A percentile compares a stretch with the other conserved stretches of the same genome.
These are phyloP conservation scores for Scedosporium dehoogii DNA, from an alignment of 2,329 filamentous ascomycete genomes.

Conservation along the genomic window DNA sequence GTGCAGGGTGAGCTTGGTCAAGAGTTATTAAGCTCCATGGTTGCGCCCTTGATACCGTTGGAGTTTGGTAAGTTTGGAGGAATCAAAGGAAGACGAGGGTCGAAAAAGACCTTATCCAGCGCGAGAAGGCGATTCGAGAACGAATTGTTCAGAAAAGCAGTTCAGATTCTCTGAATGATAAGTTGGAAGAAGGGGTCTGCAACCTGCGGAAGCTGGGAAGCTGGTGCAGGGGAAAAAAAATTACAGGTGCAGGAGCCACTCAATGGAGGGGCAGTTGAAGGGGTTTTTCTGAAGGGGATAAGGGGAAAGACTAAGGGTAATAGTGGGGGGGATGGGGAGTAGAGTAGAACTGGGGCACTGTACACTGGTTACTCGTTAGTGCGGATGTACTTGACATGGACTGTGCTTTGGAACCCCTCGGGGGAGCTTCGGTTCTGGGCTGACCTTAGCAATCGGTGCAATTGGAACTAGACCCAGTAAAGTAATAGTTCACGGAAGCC, in stretches of 20 bases:
- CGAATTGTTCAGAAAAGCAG: neutral
- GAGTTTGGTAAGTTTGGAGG: conserved; percentile 3
- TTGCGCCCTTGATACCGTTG: conserved; percentile 5
- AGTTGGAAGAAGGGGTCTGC: neutral
- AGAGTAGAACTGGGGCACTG: neutral
- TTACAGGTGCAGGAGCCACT: neutral
- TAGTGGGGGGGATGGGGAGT: neutral
- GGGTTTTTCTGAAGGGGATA: neutral
- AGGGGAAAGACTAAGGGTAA: conserved; percentile 1
- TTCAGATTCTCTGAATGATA: neutral
- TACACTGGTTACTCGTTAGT: neutral
- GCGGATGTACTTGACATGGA: neutral
- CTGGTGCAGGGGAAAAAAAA: neutral
- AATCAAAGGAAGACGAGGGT: neutral
- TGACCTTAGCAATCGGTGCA: neutral
- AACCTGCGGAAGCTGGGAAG: neutral
- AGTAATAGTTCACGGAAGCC: conserved; percentile 1
- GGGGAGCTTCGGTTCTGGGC: neutral
- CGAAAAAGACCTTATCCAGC: neutral
- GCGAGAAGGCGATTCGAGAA: neutral
- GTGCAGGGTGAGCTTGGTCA: conserved; percentile 3
- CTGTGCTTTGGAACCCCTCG: neutral
- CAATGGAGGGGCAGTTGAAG: neutral
- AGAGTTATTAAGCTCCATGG: conserved; percentile 5
- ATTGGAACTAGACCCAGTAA: neutral